Percentiles rank a stretch among this genome's conserved stretches.
phyloP scores from a whole-genome alignment of 192 early-diverging fungal species.

The Coemansia sp. region DNA sequence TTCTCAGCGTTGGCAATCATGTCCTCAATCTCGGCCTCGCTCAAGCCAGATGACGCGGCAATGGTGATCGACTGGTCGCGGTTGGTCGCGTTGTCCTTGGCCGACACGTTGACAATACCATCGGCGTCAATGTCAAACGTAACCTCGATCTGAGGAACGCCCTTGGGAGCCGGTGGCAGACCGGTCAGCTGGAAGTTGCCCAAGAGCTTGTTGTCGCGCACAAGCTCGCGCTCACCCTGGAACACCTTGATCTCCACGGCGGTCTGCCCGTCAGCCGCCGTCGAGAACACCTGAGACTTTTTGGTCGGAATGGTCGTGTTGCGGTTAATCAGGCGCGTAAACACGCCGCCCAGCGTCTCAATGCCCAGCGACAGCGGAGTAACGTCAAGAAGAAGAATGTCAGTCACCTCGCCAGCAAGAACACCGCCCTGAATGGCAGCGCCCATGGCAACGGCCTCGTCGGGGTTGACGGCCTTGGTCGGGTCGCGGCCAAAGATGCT shows the following conservation, averaged over 20 bases:
- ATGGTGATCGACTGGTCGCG: constrained; percentile 96
- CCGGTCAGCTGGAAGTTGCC: constrained; percentile 97
- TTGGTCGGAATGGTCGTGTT: constrained; percentile 99
- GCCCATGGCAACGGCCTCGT: constrained; percentile 97
- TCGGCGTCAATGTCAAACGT: constrained; percentile 99
- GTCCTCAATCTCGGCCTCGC: constrained; percentile 90
- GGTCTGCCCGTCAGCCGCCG: constrained; percentile 96
- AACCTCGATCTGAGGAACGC: constrained; percentile 96
- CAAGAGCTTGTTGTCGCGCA: constrained; percentile 95
- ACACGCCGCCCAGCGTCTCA: constrained; percentile 97
- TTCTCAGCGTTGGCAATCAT: constrained; percentile 91
- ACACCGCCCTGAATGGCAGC: constrained; percentile 99
- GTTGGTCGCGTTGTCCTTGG: constrained; percentile 94
- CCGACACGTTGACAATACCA: constrained; percentile 96
- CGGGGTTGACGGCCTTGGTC: constrained; percentile 94
- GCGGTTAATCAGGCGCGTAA: constrained; percentile 92
- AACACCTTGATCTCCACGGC: constrained; percentile 96
- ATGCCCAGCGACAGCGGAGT: constrained; percentile 97
- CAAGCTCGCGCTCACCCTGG: constrained; percentile 98
- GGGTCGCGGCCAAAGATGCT: constrained; percentile 85
- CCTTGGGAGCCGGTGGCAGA: constrained; percentile 94
- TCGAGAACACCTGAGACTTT: constrained; percentile 99
- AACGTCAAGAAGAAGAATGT: constrained; percentile 93
- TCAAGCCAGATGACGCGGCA: constrained; percentile 89
- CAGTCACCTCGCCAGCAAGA: constrained; percentile 90